These are phyloP conservation scores for Tolypocladium ovalisporum DNA, from an alignment of 2,329 filamentous ascomycete genomes.

Conservation along the genomic window DNA sequence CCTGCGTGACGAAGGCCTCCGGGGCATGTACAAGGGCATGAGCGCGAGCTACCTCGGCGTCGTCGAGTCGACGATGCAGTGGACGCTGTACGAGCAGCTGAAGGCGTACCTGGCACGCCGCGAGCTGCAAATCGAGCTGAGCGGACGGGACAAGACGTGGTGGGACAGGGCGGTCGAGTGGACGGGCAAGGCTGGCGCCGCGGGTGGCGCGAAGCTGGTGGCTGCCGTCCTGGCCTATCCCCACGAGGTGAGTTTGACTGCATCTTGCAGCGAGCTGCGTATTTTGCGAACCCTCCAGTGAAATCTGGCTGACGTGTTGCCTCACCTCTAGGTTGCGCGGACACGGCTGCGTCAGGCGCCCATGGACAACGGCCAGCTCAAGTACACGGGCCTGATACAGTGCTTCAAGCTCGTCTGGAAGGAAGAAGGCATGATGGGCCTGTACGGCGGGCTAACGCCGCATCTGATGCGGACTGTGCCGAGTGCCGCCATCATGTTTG, in stretches of 20 bases:
- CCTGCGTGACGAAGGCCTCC: constrained; percentile 66
- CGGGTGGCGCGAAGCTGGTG: constrained; percentile 75
- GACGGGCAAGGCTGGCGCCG: constrained; percentile 68
- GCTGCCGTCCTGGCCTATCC: constrained; percentile 82
- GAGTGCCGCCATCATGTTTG: constrained; percentile 92
- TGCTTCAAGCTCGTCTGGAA: constrained; percentile 82
- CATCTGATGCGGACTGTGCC: constrained; percentile 87
- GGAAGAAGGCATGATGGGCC: constrained; percentile 73
- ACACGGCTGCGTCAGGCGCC: constrained; percentile 80
- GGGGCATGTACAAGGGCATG: constrained; percentile 79
- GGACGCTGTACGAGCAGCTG: constrained; percentile 89
- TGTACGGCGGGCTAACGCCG: constrained; percentile 86
- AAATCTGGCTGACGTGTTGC: background rate
- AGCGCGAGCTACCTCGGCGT: constrained; percentile 88
- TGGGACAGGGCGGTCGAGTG: constrained; percentile 70
- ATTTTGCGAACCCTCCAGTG: background rate
- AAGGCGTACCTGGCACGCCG: constrained; percentile 62
- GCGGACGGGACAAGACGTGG: constrained; percentile 50
- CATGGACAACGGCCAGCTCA: constrained; percentile 56
- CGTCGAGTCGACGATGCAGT: constrained; percentile 81
- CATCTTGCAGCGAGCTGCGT: background rate
- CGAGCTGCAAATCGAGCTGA: constrained; percentile 44
- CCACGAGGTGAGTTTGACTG: constrained; percentile 56
- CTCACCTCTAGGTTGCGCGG: constrained; percentile 52
- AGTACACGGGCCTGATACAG: constrained; percentile 81